These are phyloP conservation scores for Plectosphaerella plurivora DNA, from an alignment of 2,329 filamentous ascomycete species.

Conservation along the genomic window DNA sequence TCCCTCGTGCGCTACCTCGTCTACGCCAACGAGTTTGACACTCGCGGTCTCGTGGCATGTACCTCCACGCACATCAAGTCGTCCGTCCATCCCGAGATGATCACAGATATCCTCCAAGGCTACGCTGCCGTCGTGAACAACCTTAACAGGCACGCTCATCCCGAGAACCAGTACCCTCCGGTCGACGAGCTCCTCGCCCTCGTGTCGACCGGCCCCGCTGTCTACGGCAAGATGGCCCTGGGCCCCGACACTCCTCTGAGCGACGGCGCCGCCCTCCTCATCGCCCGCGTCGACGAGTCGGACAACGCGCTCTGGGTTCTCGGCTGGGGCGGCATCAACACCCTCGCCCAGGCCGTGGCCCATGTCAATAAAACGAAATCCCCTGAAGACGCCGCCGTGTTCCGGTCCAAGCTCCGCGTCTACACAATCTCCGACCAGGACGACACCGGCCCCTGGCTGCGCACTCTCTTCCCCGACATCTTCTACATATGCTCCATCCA, in stretches of 20 bases:
- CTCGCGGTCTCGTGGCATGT: conserved; percentile 34
- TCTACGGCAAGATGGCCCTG: conserved; percentile 20
- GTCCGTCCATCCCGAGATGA: conserved; percentile 32
- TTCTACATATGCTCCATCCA: conserved; percentile 52
- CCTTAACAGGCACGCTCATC: conserved; percentile 41
- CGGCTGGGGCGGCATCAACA: conserved; percentile 48
- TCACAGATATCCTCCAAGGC: conserved; percentile 33
- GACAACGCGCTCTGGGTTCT: conserved; percentile 44
- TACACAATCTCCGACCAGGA: conserved; percentile 57
- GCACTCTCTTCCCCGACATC: conserved; percentile 44
- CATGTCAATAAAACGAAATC: conserved; percentile 30
- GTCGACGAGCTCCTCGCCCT: conserved; percentile 26
- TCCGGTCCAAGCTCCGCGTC: conserved; percentile 38
- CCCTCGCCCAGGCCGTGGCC: conserved; percentile 41
- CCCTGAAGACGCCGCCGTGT: conserved; percentile 15
- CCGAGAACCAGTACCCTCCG: conserved; percentile 33
- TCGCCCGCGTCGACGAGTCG: conserved; percentile 14
- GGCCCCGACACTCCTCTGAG: conserved; percentile 22
- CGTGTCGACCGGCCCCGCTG: conserved; percentile 23
- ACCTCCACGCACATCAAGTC: conserved; percentile 39
- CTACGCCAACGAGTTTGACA: conserved; percentile 39
- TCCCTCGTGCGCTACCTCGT: conserved; percentile 37
- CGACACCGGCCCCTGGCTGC: conserved; percentile 51
- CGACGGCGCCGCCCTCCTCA: conserved; percentile 36
- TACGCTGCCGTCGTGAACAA: conserved; percentile 38